Percentiles rank a stretch among this genome's conserved stretches.
Evolutionary conservation across 768 basidiomycete genomes (phyloP).

Genomic region (Leucosporidium scottii): DNA sequence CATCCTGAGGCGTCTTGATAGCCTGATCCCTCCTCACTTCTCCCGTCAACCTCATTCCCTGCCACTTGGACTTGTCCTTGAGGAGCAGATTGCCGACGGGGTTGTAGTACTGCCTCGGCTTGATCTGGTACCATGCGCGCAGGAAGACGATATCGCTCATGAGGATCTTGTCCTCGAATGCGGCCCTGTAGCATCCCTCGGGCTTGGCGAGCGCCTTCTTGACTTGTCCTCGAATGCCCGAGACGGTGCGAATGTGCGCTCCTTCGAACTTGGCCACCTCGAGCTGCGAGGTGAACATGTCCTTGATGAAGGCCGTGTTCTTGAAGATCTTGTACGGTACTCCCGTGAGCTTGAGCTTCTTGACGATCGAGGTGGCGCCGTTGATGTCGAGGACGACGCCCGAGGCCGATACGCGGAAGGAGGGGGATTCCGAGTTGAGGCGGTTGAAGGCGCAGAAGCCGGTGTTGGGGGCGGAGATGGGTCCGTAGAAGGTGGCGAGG

Average conservation of each 20-base stretch:
- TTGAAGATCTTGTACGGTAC: slow-evolving; percentile 96
- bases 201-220: slow-evolving; percentile 95
- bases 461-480: slow-evolving; percentile 82
- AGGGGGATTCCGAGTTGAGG: slow-evolving; percentile 56
- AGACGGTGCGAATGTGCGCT: slow-evolving; percentile 90
- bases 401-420: slow-evolving; percentile 84
- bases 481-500: slow-evolving; percentile 94
- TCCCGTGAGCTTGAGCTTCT: slow-evolving; percentile 95
- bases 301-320: slow-evolving; percentile 95
- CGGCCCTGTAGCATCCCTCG: slow-evolving; percentile 89
- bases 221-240: slow-evolving; percentile 90
- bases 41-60: slow-evolving; percentile 92
- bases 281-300: slow-evolving; percentile 88
- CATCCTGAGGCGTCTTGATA: slow-evolving; percentile 67
- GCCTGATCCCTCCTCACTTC: slow-evolving; percentile 81
- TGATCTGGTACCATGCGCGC: slow-evolving; percentile 91
- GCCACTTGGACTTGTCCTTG: slow-evolving; percentile 68
- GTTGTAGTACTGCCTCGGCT: slow-evolving; percentile 93
- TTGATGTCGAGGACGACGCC: slow-evolving; percentile 93
- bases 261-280: slow-evolving; percentile 99
- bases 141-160: slow-evolving; percentile 95
- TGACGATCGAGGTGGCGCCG: slow-evolving; percentile 87
- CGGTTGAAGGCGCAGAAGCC: slow-evolving; percentile 97
- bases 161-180: slow-evolving; percentile 95
- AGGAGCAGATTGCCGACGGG: slow-evolving; percentile 86